Evolutionary conservation across 2,329 filamentous ascomycete genomes (phyloP).

Genomic region (Phoma herbarum): DNA sequence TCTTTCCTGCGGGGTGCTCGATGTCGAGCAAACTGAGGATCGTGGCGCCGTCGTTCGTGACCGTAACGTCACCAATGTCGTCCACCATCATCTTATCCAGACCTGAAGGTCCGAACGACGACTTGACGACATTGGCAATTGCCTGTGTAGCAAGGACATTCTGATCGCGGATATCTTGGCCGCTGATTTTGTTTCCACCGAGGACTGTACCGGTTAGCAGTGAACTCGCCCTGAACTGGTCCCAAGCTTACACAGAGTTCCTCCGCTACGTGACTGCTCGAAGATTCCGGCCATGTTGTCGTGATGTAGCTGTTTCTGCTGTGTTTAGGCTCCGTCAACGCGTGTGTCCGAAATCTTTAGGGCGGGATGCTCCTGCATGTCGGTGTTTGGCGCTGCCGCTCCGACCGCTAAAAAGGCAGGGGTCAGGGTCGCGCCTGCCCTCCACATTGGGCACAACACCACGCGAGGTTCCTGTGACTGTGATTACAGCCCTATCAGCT

Average conservation of each 20-base stretch:
- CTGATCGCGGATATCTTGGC: slow-evolving; percentile 94
- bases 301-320: slow-evolving; percentile 40
- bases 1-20: slow-evolving; percentile 98
- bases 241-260: slow-evolving; percentile 78
- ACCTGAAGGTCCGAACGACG: slow-evolving; percentile 95
- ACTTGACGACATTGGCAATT: slow-evolving; percentile 98
- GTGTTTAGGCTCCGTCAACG: slow-evolving; percentile 43
- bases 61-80: slow-evolving; percentile 98
- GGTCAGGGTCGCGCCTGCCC: slow-evolving; percentile 36
- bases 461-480: slow-evolving; percentile 37
- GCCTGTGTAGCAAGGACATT: slow-evolving; percentile 97
- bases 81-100: slow-evolving; percentile 99
- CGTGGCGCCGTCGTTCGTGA: slow-evolving; percentile 98
- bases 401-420: slow-evolving; percentile 25
- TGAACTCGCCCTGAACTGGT: slow-evolving; percentile 6
- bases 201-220: slow-evolving; percentile 67
- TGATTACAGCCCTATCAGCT: slow-evolving; percentile 18
- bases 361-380: slow-evolving; percentile 31
- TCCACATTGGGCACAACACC: slow-evolving; percentile 36
- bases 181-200: slow-evolving; percentile 96
- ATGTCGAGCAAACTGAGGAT: slow-evolving; percentile 95
- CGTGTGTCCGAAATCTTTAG: slow-evolving; percentile 39
- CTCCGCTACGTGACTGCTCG: slow-evolving; percentile 88
- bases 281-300: slow-evolving; percentile 89
- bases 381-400: slow-evolving; percentile 38